These are phyloP conservation scores for Hirsutella minnesotensis DNA, from an alignment of 2,329 filamentous ascomycete genomes.

Conservation along the genomic window DNA sequence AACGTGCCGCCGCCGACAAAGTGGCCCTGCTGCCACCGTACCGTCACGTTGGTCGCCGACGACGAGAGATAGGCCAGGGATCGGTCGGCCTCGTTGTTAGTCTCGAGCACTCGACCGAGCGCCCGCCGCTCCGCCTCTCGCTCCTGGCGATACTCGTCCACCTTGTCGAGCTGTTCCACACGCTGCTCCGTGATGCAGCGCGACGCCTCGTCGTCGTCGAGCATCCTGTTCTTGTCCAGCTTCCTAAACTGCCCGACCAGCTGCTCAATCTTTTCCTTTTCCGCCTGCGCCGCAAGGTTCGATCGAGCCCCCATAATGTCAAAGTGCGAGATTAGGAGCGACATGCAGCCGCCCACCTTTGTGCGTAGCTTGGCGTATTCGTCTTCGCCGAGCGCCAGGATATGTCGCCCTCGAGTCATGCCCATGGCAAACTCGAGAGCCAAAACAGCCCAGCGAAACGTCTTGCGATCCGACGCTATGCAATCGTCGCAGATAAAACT, in stretches of 20 bases:
- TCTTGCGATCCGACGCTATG: slow-evolving; percentile 83
- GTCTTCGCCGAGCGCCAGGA: slow-evolving; percentile 77
- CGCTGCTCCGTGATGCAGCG: slow-evolving; percentile 65
- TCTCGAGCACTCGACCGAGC: slow-evolving; percentile 82
- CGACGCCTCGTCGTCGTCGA: slow-evolving; percentile 78
- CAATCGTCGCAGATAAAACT: slow-evolving; percentile 98
- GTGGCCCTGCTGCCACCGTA: slow-evolving; percentile 98
- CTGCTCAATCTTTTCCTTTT: slow-evolving; percentile 78
- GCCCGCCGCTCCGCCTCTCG: slow-evolving; percentile 78
- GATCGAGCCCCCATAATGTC: slow-evolving; percentile 97
- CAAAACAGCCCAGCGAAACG: slow-evolving; percentile 92
- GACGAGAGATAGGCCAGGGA: slow-evolving; percentile 90
- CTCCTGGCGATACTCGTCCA: slow-evolving; percentile 69
- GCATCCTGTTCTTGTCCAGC: slow-evolving; percentile 61
- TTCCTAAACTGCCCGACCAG: slow-evolving; percentile 64
- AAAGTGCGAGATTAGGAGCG: slow-evolving; percentile 91
- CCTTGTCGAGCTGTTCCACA: slow-evolving; percentile 56
- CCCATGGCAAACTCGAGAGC: slow-evolving; percentile 95
- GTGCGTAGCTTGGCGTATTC: slow-evolving; percentile 74
- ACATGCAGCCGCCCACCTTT: slow-evolving; percentile 97
- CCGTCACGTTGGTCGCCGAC: slow-evolving; percentile 85
- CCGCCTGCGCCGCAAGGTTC: slow-evolving; percentile 83
- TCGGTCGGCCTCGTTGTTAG: slow-evolving; percentile 88
- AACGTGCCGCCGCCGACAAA: slow-evolving; percentile 96
- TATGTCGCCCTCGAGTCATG: slow-evolving; percentile 89